Percentiles rank a stretch among this genome's conserved stretches.
Conservation (phyloP, 192 early-diverging fungal genomes). For the Linderina pennispora region DNA sequence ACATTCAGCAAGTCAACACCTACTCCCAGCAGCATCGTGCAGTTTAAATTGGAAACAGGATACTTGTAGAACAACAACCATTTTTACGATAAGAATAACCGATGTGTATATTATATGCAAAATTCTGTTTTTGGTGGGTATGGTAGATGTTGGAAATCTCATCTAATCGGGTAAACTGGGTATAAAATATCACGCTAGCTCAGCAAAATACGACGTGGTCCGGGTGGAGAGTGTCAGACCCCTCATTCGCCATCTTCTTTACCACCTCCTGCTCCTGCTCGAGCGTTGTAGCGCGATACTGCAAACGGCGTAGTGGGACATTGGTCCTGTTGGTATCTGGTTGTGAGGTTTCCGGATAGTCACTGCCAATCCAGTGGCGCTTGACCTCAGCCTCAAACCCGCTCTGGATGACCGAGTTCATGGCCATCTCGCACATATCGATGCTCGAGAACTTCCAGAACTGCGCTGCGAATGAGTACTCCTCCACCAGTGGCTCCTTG, state of each 20-base stretch:
- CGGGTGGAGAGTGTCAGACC: too few relatives aligned
- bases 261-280: conserved; percentile 52
- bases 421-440: conserved; percentile 86
- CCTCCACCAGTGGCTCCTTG: conserved; percentile 86
- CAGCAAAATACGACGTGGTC: too few relatives aligned
- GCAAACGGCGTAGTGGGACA: conserved; percentile 69
- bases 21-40: conserved; percentile 69
- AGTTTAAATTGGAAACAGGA: too few relatives aligned
- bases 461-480: conserved; percentile 83
- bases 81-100: too few relatives aligned
- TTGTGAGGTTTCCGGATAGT: conserved; percentile 60
- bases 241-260: not conserved
- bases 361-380: conserved; percentile 72
- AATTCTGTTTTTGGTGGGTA: too few relatives aligned
- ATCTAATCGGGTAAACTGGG: too few relatives aligned
- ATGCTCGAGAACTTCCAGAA: conserved; percentile 81
- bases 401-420: conserved; percentile 74
- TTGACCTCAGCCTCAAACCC: conserved; percentile 79
- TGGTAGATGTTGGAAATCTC: too few relatives aligned
- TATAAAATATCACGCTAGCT: too few relatives aligned
- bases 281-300: conserved; percentile 70
- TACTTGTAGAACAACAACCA: too few relatives aligned
- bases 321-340: conserved; percentile 76
- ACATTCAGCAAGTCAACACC: conserved; percentile 74
- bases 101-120: too few relatives aligned